These are phyloP conservation scores for Neoarthrinium moseri DNA, from an alignment of 2,329 filamentous ascomycete genomes.

Conservation along the genomic window DNA sequence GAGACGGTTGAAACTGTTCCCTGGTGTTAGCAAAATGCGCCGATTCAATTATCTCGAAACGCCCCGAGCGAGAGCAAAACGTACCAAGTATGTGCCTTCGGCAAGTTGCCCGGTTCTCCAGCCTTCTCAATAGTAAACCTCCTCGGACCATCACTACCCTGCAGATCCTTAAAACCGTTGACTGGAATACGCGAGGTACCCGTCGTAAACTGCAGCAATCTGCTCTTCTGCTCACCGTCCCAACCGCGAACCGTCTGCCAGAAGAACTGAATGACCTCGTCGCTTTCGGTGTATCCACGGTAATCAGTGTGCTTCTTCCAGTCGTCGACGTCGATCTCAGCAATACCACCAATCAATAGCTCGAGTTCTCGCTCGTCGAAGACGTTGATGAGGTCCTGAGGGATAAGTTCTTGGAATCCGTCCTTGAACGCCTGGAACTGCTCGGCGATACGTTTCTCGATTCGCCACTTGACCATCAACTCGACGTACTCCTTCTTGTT, in stretches of 20 bases:
- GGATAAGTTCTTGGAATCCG: constrained; percentile 96
- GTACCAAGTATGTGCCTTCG: constrained; percentile 97
- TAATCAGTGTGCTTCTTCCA: constrained; percentile 99
- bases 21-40: constrained; percentile 21
- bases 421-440: constrained; percentile 98
- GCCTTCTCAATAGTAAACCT: constrained; percentile 98
- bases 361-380: constrained; percentile 98
- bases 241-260: constrained; percentile 96
- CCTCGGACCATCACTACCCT: constrained; percentile 92
- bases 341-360: constrained; percentile 94
- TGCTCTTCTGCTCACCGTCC: constrained; percentile 98
- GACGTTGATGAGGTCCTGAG: constrained; percentile 93
- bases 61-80: constrained; percentile 30
- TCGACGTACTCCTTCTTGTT: constrained; percentile 99
- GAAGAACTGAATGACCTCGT: constrained; percentile 97
- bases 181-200: constrained; percentile 97
- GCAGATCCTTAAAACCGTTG: constrained; percentile 98
- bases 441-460: constrained; percentile 96
- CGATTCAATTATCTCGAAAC: not conserved
- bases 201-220: constrained; percentile 93
- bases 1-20: constrained; percentile 85
- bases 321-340: constrained; percentile 99
- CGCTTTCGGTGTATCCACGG: constrained; percentile 94
- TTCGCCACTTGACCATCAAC: constrained; percentile 98
- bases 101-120: constrained; percentile 84